Evolutionary conservation across 169 alveolate species (phyloP).

Genomic region (Blepharisma undulans): DNA sequence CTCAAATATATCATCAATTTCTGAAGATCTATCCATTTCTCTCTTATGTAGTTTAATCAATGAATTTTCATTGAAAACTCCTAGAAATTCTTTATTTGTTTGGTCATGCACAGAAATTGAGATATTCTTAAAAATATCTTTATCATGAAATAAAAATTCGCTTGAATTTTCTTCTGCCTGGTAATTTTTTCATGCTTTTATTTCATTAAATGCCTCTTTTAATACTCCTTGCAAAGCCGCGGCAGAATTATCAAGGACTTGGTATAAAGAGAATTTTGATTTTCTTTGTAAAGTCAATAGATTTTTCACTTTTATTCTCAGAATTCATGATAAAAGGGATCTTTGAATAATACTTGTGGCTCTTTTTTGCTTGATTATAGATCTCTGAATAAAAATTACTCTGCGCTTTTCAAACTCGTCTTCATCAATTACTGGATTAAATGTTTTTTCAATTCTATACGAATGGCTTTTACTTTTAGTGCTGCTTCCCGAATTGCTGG

Average conservation of each 20-base stretch:
- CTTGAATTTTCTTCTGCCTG: background rate
- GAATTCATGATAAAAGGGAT: background rate
- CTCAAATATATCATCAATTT: background rate
- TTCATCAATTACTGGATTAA: background rate
- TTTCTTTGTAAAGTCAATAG: background rate
- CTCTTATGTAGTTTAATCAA: background rate
- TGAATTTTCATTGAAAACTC: background rate
- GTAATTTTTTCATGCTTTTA: background rate
- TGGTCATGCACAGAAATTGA: background rate
- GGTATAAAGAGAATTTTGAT: background rate
- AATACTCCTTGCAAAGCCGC: background rate
- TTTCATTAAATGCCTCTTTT: background rate
- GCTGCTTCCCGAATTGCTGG: background rate
- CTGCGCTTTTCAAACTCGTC: background rate
- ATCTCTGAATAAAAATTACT: background rate
- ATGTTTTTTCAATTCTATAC: background rate
- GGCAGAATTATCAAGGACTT: background rate
- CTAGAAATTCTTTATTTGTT: background rate
- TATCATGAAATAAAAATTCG: background rate
- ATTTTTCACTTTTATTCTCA: background rate
- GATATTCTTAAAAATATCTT: background rate
- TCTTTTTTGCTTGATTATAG: background rate
- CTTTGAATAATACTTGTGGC: background rate
- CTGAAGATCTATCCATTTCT: background rate
- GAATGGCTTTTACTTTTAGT: background rate